Base-by-base conservation (phyloP, 192 early-diverging fungal species). In the Cetraspora pellucida region DNA sequence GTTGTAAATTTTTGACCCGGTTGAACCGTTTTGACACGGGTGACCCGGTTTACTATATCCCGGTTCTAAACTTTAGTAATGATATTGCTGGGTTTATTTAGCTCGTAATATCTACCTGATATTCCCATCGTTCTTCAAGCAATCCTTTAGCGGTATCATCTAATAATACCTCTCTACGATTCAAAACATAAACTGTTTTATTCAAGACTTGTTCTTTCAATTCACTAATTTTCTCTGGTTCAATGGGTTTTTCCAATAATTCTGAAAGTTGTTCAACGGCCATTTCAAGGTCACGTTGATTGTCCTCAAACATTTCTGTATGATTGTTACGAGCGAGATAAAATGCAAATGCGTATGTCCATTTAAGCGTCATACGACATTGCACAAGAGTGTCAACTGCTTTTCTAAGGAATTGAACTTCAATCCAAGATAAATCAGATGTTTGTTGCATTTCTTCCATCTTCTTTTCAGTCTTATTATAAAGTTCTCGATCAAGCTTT, bases 211-310 rank as follows among this genome's bases (percentile, higher is more conserved):
- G 84, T 82, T 96, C 91, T 78, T 92, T 90, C 81, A 97, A 80
- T 57, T 94, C 91, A 11, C 89, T 82, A 81, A 96, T 94, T 57
- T 89, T 88, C 72, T 89, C 87, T 74, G 88, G 81, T 77, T 90
- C 85, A 54, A 97, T 90, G 3, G 91, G 91, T 72, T 91, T 90
- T 86, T 99, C 98, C 28, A 98, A 82, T 55, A 98, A 81, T 80
- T 94, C 96, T 47, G 93, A 94, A 61, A 99, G 87, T 57, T 93
- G 88, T 85, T 99, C 98, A 16, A 96, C 95, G 19, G 97, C 96
- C 89, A 98, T 94, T 81, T 99, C 96, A n/a, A 99, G 82, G 77
- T 98, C 96, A 6, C 93, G 87, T 87, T 99, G 98, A 84, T 99
- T 98, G 82, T 98, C 94, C 81, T 98, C 96, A 84, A 98, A 99